Evolutionary conservation across 192 early-diverging fungal genomes (phyloP).

Genomic region (Kappamyces sp.): DNA sequence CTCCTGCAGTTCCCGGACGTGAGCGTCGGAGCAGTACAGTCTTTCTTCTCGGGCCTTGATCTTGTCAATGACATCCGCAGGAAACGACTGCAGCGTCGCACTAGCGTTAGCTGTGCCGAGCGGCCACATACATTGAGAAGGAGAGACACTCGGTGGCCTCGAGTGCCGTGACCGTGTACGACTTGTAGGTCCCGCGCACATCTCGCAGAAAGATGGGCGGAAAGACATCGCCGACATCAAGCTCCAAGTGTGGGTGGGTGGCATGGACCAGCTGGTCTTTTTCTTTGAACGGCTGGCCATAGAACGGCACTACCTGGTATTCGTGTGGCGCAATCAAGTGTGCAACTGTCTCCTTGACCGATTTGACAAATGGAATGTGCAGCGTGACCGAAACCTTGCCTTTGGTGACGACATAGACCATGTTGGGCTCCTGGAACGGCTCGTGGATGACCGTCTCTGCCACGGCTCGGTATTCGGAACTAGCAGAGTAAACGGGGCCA

Average conservation of each 20-base stretch:
- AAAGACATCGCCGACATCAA: slow-evolving; percentile 8
- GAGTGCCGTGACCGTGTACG: slow-evolving; percentile 4
- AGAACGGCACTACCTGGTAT: slow-evolving; percentile 11
- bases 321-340: not conserved
- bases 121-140: slow-evolving; percentile 9
- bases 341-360: not conserved
- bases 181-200: slow-evolving; percentile 8
- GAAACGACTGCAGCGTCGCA: not conserved
- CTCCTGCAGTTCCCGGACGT: slow-evolving; percentile 12
- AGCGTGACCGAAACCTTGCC: not conserved
- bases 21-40: not conserved
- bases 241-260: not conserved
- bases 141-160: slow-evolving; percentile 5
- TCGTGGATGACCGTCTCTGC: not conserved
- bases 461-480: not conserved
- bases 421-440: not conserved
- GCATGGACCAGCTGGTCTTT: slow-evolving; percentile 11
- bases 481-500: not conserved
- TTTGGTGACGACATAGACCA: slow-evolving; percentile 4
- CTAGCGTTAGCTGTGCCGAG: not conserved
- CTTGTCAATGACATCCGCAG: not conserved
- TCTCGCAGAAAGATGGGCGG: slow-evolving; percentile 1
- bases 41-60: slow-evolving; percentile 7
- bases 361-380: slow-evolving; percentile 9
- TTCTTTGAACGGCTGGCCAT: slow-evolving; percentile 5